A percentile compares a stretch with the other conserved stretches of the same genome.
Evolutionary conservation across 305 asterid species (phyloP).

Genomic region (Solanum hybrid): DNA sequence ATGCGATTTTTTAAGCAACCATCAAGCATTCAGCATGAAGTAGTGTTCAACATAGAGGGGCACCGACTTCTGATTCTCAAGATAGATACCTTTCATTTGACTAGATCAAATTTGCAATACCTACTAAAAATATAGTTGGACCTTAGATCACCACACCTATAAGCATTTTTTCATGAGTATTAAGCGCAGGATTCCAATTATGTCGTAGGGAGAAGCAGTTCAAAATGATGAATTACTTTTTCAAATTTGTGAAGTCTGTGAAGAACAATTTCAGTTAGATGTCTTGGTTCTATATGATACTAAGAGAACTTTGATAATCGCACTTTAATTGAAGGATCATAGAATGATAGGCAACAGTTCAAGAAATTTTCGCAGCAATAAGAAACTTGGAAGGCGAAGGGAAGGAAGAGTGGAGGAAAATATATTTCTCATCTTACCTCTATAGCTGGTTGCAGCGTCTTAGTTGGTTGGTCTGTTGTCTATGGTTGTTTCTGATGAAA

Average conservation of each 20-base stretch:
- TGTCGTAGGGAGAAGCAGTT: neutral
- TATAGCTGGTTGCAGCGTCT: neutral
- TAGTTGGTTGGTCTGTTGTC: neutral
- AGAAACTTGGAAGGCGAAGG: neutral
- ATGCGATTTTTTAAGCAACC: neutral
- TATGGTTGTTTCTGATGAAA: conserved; percentile 1
- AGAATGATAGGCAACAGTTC: neutral
- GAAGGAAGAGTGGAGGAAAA: neutral
- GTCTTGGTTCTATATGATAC: neutral
- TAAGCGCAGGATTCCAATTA: neutral
- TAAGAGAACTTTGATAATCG: neutral
- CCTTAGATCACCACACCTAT: neutral
- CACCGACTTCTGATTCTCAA: neutral
- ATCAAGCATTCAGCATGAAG: neutral
- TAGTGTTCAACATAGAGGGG: neutral
- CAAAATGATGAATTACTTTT: neutral
- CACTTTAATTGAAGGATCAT: neutral
- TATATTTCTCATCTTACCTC: neutral
- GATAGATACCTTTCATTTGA: neutral
- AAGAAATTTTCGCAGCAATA: neutral
- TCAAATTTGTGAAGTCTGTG: neutral
- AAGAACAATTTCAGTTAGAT: neutral
- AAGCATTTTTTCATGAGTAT: neutral
- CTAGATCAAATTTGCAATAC: neutral
- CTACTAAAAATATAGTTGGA: neutral